A percentile compares a stretch with the other conserved stretches of the same genome.
Conservation (phyloP, 495 filamentous ascomycete genomes). For the Ramalina intermedia region DNA sequence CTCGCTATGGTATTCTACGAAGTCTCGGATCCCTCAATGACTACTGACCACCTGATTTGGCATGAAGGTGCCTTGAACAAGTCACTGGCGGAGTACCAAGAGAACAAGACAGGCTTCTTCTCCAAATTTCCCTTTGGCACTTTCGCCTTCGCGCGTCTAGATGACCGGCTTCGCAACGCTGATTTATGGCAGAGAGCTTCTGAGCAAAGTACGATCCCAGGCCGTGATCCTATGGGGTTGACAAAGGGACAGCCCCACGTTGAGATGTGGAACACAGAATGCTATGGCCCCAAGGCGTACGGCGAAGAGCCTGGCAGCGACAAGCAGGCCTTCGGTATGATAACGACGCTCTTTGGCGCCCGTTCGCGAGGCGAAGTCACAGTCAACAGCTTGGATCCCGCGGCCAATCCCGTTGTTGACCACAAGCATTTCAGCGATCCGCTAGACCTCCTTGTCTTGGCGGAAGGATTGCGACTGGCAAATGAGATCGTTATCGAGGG, state of each 20-base stretch:
- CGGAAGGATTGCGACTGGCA: conserved; percentile 21
- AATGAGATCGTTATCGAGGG: conserved; percentile 27
- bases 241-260: conserved; percentile 20
- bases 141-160: conserved; percentile 26
- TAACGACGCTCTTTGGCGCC: conserved; percentile 16
- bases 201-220: conserved; percentile 7
- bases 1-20: conserved; percentile 24
- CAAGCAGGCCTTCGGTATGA: conserved; percentile 14
- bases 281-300: conserved; percentile 21
- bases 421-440: conserved; percentile 22
- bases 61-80: conserved; percentile 18
- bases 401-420: conserved; percentile 18
- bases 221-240: conserved; percentile 25
- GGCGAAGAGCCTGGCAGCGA: conserved; percentile 15
- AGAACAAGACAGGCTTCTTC: conserved; percentile 21
- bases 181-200: conserved; percentile 15
- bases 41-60: conserved; percentile 16
- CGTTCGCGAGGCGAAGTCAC: conserved; percentile 13
- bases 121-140: conserved; percentile 25
- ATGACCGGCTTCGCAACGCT: conserved; percentile 18
- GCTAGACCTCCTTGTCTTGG: conserved; percentile 21
- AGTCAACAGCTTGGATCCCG: conserved; percentile 9
- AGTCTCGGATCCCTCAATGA: conserved; percentile 16
- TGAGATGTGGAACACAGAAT: conserved; percentile 24
- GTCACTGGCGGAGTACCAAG: background rate